Evolutionary conservation across 2,329 filamentous ascomycete genomes (phyloP), one percentile per base, ranked within the genome.

Genomic region (Pochonia chlamydosporia): DNA sequence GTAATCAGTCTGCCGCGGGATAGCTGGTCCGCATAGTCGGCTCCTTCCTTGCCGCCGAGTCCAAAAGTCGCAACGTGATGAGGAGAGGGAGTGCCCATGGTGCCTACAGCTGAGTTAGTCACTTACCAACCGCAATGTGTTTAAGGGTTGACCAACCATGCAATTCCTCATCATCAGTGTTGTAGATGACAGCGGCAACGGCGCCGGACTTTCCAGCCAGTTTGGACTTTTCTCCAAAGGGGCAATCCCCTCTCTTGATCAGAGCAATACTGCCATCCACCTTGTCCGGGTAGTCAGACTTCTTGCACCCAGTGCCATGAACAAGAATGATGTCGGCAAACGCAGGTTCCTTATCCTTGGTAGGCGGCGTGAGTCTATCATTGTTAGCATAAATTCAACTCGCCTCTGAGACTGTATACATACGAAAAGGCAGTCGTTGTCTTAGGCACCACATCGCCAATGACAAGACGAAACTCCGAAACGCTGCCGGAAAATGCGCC

Each of bases 141-240:
- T n/a, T n/a, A n/a, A n/a, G n/a, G n/a, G n/a, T n/a, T n/a, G n/a
- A n/a, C n/a, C n/a, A n/a, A n/a, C n/a, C 88, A 43, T 76, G 73
- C 1, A 89, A 66, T 3, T 68, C 63, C 2, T 80, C 85, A 1
- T 75, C 66, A 42, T 81, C 80, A 54, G 83, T 85, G 70, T 92
- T 89, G 68, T 87, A 91, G 43, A 93, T 73, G 13, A 93, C 67
- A 1, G 83, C 85, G 2, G 82, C 87, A 3, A 79, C 64, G 5
- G 88, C 88, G 18, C 87, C 85, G 1, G 85, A 85, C 42, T 71
- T 73, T 36, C 82, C 84, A 5, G 88, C 87, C 13, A 78, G 68
- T 45, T 74, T 75, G 1, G 84, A 84, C 69, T 93, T 93, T 49
- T 74, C 66, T 10, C 82, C 85, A 55, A 92, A 93, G 7, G 80